These are phyloP conservation scores for Cyclostephanos invisitatus DNA, from an alignment of 108 stramenopile genomes.

Conservation along the genomic window DNA sequence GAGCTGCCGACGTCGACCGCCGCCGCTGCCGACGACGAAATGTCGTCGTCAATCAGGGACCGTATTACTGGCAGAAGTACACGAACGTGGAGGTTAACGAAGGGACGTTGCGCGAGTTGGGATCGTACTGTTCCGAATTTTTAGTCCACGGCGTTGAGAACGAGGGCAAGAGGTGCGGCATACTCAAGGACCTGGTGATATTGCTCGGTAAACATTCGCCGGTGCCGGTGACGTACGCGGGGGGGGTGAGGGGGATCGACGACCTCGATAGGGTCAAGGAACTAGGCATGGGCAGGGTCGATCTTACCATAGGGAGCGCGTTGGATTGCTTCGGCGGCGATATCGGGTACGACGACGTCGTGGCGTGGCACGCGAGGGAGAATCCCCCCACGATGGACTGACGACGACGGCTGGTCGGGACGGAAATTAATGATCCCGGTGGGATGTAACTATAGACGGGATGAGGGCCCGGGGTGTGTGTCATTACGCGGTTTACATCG, in stretches of 20 bases:
- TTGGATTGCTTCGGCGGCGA: slow-evolving; percentile 97
- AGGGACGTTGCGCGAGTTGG: slow-evolving; percentile 70
- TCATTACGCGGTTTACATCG: no score
- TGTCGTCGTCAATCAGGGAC: slow-evolving; percentile 33
- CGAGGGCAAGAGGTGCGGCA: slow-evolving; percentile 95
- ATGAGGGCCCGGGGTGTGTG: no score
- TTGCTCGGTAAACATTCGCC: slow-evolving; percentile 87
- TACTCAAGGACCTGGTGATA: slow-evolving; percentile 90
- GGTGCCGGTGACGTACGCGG: slow-evolving; percentile 96
- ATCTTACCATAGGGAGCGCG: slow-evolving; percentile 96
- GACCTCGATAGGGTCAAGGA: slow-evolving; percentile 89
- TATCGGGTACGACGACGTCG: slow-evolving; percentile 88
- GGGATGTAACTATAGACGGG: no score
- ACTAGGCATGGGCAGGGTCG: slow-evolving; percentile 90
- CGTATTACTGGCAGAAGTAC: slow-evolving; percentile 95
- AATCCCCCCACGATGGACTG: slow-evolving; percentile 17
- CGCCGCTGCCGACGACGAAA: slow-evolving; percentile 27
- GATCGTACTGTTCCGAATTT: slow-evolving; percentile 92
- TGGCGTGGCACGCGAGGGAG: slow-evolving; percentile 90
- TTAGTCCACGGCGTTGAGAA: slow-evolving; percentile 98
- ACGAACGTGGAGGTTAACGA: slow-evolving; percentile 76
- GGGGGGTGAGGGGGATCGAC: slow-evolving; percentile 87
- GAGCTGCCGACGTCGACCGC: slow-evolving; percentile 65
- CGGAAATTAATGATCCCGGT: no score
- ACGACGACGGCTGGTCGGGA: no score